These are phyloP conservation scores for Cyclotella kingstonii DNA, from an alignment of 108 stramenopile species.

Conservation along the genomic window DNA sequence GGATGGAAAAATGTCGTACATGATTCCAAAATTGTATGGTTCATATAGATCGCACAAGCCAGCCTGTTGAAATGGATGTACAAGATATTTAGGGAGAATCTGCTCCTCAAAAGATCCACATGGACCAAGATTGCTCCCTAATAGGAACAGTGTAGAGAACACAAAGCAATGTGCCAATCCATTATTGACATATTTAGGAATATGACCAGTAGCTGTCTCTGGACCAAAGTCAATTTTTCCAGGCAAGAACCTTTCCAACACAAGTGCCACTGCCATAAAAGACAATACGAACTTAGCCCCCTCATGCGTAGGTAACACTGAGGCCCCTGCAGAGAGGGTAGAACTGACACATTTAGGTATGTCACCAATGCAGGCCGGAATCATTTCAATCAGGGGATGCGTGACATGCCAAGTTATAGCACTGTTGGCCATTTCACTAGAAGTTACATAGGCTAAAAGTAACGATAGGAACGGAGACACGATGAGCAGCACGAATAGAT, in stretches of 20 bases:
- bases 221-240: constrained; percentile 61
- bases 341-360: constrained; percentile 18
- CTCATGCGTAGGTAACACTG: constrained; percentile 43
- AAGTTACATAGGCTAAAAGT: constrained; percentile 52
- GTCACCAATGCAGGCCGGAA: constrained; percentile 29
- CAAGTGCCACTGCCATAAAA: constrained; percentile 78
- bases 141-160: constrained; percentile 31
- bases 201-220: constrained; percentile 61
- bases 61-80: not conserved
- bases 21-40: constrained; percentile 47
- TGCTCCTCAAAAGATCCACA: constrained; percentile 24
- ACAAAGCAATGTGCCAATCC: constrained; percentile 54
- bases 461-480: constrained; percentile 56
- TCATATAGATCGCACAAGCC: constrained; percentile 27
- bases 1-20: constrained; percentile 81
- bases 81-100: not conserved
- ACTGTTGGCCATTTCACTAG: constrained; percentile 35
- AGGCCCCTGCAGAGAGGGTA: constrained; percentile 35
- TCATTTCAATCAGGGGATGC: constrained; percentile 46
- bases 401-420: constrained; percentile 24
- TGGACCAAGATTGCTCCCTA: constrained; percentile 49
- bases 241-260: constrained; percentile 77
- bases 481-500: constrained; percentile 48
- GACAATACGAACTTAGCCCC: constrained; percentile 47
- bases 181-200: constrained; percentile 62